Percentiles rank a stretch among this genome's conserved stretches.
Conservation (phyloP, 352 stramenopile genomes). For the Globisporangium okanoganense region DNA sequence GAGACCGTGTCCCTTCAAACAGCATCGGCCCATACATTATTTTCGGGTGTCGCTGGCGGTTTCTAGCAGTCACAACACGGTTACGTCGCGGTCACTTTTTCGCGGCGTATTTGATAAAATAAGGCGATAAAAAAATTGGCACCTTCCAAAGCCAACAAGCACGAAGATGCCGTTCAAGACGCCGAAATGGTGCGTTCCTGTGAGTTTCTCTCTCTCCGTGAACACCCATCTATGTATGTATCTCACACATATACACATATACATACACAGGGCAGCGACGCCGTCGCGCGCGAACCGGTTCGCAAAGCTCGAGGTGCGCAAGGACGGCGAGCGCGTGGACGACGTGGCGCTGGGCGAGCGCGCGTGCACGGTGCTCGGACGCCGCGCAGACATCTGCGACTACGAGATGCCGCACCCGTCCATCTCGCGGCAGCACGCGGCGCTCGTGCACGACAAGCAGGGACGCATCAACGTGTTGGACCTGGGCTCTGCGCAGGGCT, state of each 20-base stretch:
- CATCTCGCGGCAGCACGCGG: slow-evolving; percentile 78
- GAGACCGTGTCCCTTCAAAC: no score
- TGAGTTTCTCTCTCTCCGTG: background rate
- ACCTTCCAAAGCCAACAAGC: no score
- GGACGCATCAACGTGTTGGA: slow-evolving; percentile 61
- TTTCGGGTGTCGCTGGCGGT: no score
- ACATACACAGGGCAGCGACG: slow-evolving; percentile 49
- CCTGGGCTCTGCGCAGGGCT: slow-evolving; percentile 80
- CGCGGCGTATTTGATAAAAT: no score
- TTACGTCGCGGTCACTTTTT: no score
- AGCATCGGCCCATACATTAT: no score
- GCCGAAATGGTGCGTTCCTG: slow-evolving; percentile 3
- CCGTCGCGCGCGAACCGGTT: slow-evolving; percentile 39
- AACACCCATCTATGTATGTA: background rate
- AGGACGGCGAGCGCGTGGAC: slow-evolving; percentile 42
- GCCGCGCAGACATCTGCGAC: slow-evolving; percentile 74
- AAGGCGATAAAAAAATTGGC: no score
- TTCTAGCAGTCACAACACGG: no score
- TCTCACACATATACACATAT: no score
- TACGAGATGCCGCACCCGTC: slow-evolving; percentile 74
- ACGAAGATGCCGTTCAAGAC: slow-evolving; percentile 2
- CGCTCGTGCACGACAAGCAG: slow-evolving; percentile 62
- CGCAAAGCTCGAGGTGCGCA: slow-evolving; percentile 48
- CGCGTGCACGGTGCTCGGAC: slow-evolving; percentile 68
- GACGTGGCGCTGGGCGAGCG: slow-evolving; percentile 38